A percentile compares a stretch with the other conserved stretches of the same genome.
phyloP scores from a whole-genome alignment of 352 stramenopile genomes.

The Hyaloperonospora arabidopsidis region DNA sequence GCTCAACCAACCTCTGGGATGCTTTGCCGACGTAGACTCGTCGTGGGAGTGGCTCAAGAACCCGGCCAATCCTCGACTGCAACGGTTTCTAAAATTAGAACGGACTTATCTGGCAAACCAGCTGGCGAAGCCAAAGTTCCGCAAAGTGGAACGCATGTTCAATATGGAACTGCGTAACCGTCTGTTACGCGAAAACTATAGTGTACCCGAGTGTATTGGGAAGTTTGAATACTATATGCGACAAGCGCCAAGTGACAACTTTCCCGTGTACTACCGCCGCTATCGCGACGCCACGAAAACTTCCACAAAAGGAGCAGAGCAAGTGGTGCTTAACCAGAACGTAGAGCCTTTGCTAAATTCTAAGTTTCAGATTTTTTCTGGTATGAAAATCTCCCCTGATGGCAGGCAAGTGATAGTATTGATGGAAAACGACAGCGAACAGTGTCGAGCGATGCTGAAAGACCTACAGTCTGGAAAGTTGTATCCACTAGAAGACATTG shows the following conservation, averaged over 20 bases:
- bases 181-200: constrained; percentile 50
- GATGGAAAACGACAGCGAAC: constrained; percentile 62
- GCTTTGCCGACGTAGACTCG: constrained; percentile 11
- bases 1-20: constrained; percentile 10
- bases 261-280: constrained; percentile 68
- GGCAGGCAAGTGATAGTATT: constrained; percentile 52
- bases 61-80: constrained; percentile 34
- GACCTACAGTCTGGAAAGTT: constrained; percentile 32
- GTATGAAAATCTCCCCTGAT: constrained; percentile 74
- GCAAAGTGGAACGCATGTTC: constrained; percentile 48
- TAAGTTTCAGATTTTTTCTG: constrained; percentile 56
- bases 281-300: constrained; percentile 10
- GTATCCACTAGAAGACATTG: constrained; percentile 27
- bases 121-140: constrained; percentile 48
- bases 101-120: constrained; percentile 42
- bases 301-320: constrained; percentile 27
- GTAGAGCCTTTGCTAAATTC: constrained; percentile 42
- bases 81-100: constrained; percentile 58
- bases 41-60: constrained; percentile 52
- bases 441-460: constrained; percentile 43
- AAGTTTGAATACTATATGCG: constrained; percentile 69
- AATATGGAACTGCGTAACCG: constrained; percentile 63
- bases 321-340: constrained; percentile 74
- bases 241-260: constrained; percentile 56
- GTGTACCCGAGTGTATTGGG: constrained; percentile 71